Conservation (phyloP, 352 stramenopile genomes). For the Phytophthora cryptogea region DNA sequence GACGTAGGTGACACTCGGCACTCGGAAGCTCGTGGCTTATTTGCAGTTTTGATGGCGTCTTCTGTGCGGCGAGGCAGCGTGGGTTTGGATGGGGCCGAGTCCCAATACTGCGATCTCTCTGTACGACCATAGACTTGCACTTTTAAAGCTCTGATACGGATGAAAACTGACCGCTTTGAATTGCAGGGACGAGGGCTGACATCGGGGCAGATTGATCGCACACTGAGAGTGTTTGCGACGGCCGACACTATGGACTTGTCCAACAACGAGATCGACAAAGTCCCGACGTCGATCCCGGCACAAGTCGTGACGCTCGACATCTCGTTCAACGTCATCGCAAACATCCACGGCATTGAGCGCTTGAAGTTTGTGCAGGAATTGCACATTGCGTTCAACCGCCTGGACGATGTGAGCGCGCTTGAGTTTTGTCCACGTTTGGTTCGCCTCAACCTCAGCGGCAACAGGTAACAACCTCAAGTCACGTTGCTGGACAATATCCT, state of each 20-base stretch:
- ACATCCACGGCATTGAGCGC: slow-evolving; percentile 52
- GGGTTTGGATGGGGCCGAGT: slow-evolving; percentile 61
- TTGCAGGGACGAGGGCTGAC: slow-evolving; percentile 58
- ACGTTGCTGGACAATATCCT: background rate
- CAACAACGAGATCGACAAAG: slow-evolving; percentile 74
- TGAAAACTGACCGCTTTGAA: slow-evolving; percentile 8
- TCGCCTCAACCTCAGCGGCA: slow-evolving; percentile 72
- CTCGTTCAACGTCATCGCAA: slow-evolving; percentile 70
- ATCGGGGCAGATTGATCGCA: slow-evolving; percentile 59
- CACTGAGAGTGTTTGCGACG: slow-evolving; percentile 67
- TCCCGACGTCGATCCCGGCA: slow-evolving; percentile 52
- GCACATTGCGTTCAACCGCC: slow-evolving; percentile 69
- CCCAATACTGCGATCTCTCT: slow-evolving; percentile 69
- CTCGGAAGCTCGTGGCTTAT: background rate
- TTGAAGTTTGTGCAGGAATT: slow-evolving; percentile 71
- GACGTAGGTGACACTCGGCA: slow-evolving; percentile 4
- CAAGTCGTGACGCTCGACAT: slow-evolving; percentile 61
- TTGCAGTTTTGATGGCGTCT: slow-evolving; percentile 23
- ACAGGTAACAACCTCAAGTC: slow-evolving; percentile 42
- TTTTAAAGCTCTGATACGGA: background rate
- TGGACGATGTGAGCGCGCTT: slow-evolving; percentile 61
- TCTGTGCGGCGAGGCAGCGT: slow-evolving; percentile 42
- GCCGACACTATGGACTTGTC: slow-evolving; percentile 70
- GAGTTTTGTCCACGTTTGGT: slow-evolving; percentile 68
- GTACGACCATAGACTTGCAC: slow-evolving; percentile 29